phyloP scores from a whole-genome alignment of 306 rosid genomes.

The Prunus mume region DNA sequence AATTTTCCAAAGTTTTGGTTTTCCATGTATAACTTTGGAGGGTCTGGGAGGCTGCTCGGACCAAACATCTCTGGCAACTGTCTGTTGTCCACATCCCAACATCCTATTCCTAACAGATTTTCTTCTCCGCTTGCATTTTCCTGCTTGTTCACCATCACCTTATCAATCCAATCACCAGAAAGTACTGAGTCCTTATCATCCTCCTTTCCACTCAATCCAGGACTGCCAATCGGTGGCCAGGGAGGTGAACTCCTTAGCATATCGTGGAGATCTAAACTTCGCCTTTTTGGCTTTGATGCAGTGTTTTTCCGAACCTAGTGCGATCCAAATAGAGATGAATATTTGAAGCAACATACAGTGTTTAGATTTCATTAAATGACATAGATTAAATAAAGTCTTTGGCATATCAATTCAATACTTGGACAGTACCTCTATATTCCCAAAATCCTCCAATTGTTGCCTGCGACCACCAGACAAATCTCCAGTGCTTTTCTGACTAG shows the following conservation, averaged over 20 bases:
- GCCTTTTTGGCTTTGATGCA: constrained; percentile 44
- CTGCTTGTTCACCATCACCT: constrained; percentile 45
- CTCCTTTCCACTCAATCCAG: constrained; percentile 35
- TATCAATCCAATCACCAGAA: constrained; percentile 56
- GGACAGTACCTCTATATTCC: constrained; percentile 45
- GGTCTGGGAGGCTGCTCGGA: constrained; percentile 36
- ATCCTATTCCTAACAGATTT: constrained; percentile 45
- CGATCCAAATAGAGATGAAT: not conserved
- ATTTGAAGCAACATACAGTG: not conserved
- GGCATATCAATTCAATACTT: not conserved
- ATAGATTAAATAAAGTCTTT: not conserved
- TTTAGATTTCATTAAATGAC: not conserved
- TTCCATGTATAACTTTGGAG: constrained; percentile 42
- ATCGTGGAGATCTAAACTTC: constrained; percentile 75
- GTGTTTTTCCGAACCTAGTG: constrained; percentile 39
- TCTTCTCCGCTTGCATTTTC: constrained; percentile 52
- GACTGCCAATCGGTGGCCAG: constrained; percentile 41
- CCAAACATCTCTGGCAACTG: constrained; percentile 43
- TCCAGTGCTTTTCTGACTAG: constrained; percentile 33
- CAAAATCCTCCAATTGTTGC: constrained; percentile 51
- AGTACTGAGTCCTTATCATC: constrained; percentile 52
- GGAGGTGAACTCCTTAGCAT: constrained; percentile 38
- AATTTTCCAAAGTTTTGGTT: constrained; percentile 12
- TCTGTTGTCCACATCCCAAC: constrained; percentile 60
- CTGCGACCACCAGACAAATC: constrained; percentile 38